These are phyloP conservation scores for Plasmopara halstedii DNA, from an alignment of 352 stramenopile species.

Conservation along the genomic window DNA sequence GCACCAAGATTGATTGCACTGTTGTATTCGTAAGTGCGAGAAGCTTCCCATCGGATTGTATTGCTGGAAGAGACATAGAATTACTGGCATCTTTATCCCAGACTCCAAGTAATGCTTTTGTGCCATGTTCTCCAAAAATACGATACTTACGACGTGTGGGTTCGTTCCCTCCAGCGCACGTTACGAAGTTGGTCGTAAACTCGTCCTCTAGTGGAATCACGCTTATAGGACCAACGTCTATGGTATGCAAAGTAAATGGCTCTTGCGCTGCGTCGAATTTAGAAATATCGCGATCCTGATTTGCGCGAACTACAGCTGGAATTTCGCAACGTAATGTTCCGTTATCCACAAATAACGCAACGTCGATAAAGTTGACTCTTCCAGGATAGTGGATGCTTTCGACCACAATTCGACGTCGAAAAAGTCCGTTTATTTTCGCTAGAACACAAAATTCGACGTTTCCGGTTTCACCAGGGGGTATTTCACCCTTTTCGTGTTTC, in stretches of 20 bases:
- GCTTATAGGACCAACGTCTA: slow-evolving; percentile 59
- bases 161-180: slow-evolving; percentile 25
- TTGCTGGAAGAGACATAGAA: background rate
- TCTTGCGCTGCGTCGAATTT: slow-evolving; percentile 1
- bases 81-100: slow-evolving; percentile 1
- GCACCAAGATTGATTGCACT: slow-evolving; percentile 39
- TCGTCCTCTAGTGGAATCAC: slow-evolving; percentile 72
- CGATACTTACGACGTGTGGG: slow-evolving; percentile 42
- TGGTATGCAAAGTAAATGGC: slow-evolving; percentile 4
- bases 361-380: slow-evolving; percentile 69
- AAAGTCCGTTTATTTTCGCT: slow-evolving; percentile 66
- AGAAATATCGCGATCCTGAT: background rate
- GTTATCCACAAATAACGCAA: slow-evolving; percentile 80
- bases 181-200: slow-evolving; percentile 24
- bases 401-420: slow-evolving; percentile 70
- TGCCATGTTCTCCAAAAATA: slow-evolving; percentile 37
- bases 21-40: slow-evolving; percentile 60
- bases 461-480: slow-evolving; percentile 46
- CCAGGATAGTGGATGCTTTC: slow-evolving; percentile 80
- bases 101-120: slow-evolving; percentile 15
- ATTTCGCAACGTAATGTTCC: slow-evolving; percentile 43
- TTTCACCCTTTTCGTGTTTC: slow-evolving; percentile 64
- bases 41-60: slow-evolving; percentile 10
- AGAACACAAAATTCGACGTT: slow-evolving; percentile 56
- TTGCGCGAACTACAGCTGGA: background rate